These are phyloP conservation scores for Hypoxylon lienhwacheense DNA, from an alignment of 495 filamentous ascomycete species.

Conservation along the genomic window DNA sequence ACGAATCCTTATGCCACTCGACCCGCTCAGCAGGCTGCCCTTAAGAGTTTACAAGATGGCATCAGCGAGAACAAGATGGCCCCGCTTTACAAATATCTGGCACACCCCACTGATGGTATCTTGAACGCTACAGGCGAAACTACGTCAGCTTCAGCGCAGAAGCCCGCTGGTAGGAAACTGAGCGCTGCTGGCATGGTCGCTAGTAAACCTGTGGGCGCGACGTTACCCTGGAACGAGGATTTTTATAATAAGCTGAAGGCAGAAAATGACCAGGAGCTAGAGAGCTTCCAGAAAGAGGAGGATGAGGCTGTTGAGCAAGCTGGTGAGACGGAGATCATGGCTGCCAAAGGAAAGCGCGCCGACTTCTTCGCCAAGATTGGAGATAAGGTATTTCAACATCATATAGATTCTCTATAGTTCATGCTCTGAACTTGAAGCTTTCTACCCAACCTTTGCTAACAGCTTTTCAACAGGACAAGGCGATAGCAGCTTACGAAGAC, in stretches of 20 bases:
- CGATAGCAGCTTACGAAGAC: conserved; percentile 85
- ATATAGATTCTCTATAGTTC: not conserved
- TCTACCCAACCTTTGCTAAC: conserved; percentile 19
- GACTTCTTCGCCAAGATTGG: conserved; percentile 93
- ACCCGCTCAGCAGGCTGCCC: conserved; percentile 66
- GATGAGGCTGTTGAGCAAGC: conserved; percentile 93
- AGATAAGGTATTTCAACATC: conserved; percentile 71
- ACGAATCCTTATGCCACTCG: conserved; percentile 80
- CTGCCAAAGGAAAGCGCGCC: conserved; percentile 88
- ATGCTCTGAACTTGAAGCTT: too few species aligned
- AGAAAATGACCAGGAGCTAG: conserved; percentile 89
- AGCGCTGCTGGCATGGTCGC: conserved; percentile 72
- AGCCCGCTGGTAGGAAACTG: conserved; percentile 56
- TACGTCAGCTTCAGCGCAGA: conserved; percentile 54
- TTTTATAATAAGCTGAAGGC: conserved; percentile 81
- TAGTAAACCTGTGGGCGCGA: conserved; percentile 63
- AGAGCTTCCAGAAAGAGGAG: conserved; percentile 90
- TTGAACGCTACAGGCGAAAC: conserved; percentile 78
- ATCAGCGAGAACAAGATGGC: conserved; percentile 96
- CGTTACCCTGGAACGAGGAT: conserved; percentile 85
- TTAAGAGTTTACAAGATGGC: conserved; percentile 87
- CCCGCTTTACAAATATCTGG: conserved; percentile 91
- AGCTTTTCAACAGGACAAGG: conserved; percentile 70
- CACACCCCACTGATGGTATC: conserved; percentile 90
- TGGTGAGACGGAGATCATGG: conserved; percentile 91